Base-by-base conservation (phyloP, 2,329 filamentous ascomycete genomes). In the Trichoderma pleuroti region DNA sequence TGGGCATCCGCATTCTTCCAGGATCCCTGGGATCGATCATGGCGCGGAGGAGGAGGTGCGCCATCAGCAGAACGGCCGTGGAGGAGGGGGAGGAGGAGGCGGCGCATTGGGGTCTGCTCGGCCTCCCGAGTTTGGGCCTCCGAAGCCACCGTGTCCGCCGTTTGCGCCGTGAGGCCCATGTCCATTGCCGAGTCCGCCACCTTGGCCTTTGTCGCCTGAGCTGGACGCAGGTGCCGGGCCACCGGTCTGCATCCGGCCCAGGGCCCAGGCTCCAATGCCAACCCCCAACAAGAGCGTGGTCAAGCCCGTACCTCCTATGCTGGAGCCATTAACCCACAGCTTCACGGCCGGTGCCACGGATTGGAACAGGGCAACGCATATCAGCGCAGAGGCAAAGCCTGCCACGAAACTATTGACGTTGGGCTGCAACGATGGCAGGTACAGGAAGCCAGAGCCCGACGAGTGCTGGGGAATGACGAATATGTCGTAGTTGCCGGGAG, bases 391-490 rank as follows among this genome's bases (percentile, higher is more conserved):
- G 52, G 90, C 92, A 75, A 94, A 93, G 32, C 95, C 95, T 4
- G 94, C 94, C 26, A 94, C 86, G 80, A 98, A 98, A 82, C 93
- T 97, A 81, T 97, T 97, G 77, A 91, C 86, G 77, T 96, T 93
- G 24, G 93, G 92, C 77, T 91, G 88, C 72, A 98, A 81, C 0
- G 94, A 97, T 0, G 95, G 95, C n/a, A 98, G 88, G 80, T 98
- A 98, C 32, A 98, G 85, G 81, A 98, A 98, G 39, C 95, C 95
- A 0, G 90, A 89, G 67, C 95, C 95, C 8, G 94, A 87, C 12
- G 94, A 95, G 80, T 97, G 94, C 60, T 94, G 93, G 9, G 95
- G 95, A 77, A 98, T 94, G 79, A 98, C 92, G 83, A 98, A 98
- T 78, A 98, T 97, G 84, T 98, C 95, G 82, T 97, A 98, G 79